Percentiles rank a stretch among this genome's conserved stretches.
Evolutionary conservation across 305 asterid species (phyloP).

Genomic region (Lippia alba): DNA sequence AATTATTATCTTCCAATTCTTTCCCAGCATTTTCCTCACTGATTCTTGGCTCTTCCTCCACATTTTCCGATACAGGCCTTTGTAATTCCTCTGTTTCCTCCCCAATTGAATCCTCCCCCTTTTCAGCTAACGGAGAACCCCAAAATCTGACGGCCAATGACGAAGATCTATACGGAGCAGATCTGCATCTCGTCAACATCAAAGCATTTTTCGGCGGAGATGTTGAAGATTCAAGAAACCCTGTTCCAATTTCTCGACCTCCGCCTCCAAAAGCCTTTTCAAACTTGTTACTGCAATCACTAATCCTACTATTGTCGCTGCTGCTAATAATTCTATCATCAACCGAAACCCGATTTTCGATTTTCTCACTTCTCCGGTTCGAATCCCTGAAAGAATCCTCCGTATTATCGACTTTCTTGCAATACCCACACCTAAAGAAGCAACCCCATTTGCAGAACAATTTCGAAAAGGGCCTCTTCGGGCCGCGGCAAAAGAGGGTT

Average conservation of each 20-base stretch:
- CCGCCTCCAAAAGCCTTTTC: not conserved
- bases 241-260: constrained; percentile 36
- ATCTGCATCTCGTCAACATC: constrained; percentile 81
- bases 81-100: constrained; percentile 24
- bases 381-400: constrained; percentile 50
- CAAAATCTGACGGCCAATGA: constrained; percentile 71
- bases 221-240: constrained; percentile 34
- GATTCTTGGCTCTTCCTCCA: constrained; percentile 29
- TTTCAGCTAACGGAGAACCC: constrained; percentile 54
- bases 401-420: constrained; percentile 50
- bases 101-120: constrained; percentile 20
- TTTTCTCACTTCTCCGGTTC: constrained; percentile 27
- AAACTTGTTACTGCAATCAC: constrained; percentile 1
- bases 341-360: constrained; percentile 16
- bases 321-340: not conserved
- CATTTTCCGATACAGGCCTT: constrained; percentile 24
- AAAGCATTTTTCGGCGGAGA: constrained; percentile 70
- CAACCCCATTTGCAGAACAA: constrained; percentile 46
- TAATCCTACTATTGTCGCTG: constrained; percentile 22
- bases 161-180: constrained; percentile 94
- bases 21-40: constrained; percentile 27
- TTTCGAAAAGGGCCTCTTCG: constrained; percentile 29
- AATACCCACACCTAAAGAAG: constrained; percentile 50
- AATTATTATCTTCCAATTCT: constrained; percentile 32
- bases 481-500: constrained; percentile 31